Evolutionary conservation across 805 yeast genomes (phyloP), one percentile per base, ranked within the genome.

Genomic region (Saturnispora galanensis): DNA sequence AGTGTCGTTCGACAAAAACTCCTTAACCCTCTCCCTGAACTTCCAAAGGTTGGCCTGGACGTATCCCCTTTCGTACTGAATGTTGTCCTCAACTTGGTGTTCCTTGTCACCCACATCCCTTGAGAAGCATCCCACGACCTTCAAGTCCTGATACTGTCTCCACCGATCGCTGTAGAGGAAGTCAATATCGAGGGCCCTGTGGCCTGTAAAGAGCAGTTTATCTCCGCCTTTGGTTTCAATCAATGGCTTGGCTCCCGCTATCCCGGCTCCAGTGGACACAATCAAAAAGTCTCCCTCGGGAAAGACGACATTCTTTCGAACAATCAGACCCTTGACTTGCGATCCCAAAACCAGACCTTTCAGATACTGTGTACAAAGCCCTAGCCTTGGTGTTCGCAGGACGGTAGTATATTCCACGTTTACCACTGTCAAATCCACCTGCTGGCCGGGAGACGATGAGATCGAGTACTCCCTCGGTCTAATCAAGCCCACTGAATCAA

Each of bases 211-310:
- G 26, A 90, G 60, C 36, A 71, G 64, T 35, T 82, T 55, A 1
- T 62, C 58, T 35, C 47, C 45, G 0, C 50, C 32, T 29, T 44
- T 45, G 1, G 67, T 55, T 36, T 75, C 75, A 11, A 90, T 70
- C 35, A 89, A 56, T 1, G 85, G 73, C 55, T 86, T 76, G 73
- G 90, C 78, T 2, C 98, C 98, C 0, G 99, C 98, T 10, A 93
- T 69, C 2, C 99, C 99, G 0, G 97, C 94, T 3, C 98, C 99
- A 0, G 98, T 95, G 1, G 90, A 82, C 4, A 90, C 71, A 74
- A 90, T 67, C 3, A 93, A 64, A 21, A 84, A 63, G 11, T 41
- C 46, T 2, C 47, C 18, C 1, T 39, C 26, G 7, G 48, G 50
- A 11, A 73, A 64, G 35, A 61, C 62, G 37, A 78, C 50, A 11